A percentile compares a stretch with the other conserved stretches of the same genome.
Evolutionary conservation across 257 asterid species (phyloP).

Genomic region (Nicotiana noctiflora): DNA sequence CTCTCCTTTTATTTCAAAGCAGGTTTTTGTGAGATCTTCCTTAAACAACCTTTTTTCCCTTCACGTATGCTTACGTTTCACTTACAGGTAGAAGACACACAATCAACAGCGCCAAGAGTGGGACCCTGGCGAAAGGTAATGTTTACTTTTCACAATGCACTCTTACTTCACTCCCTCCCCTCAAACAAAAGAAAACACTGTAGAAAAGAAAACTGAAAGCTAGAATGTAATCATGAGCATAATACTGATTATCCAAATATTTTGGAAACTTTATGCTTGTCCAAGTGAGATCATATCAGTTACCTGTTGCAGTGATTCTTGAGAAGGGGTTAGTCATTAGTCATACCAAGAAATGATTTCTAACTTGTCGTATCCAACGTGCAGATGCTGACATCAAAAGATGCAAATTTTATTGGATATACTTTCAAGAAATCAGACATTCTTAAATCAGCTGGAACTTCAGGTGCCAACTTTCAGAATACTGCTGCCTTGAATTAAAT

Average conservation of each 20-base stretch:
- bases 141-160: neutral
- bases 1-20: neutral
- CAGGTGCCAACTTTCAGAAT: conserved; percentile 42
- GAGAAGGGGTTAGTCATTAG: neutral
- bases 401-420: conserved; percentile 86
- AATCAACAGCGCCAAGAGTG: conserved; percentile 60
- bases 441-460: conserved; percentile 64
- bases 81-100: conserved; percentile 60
- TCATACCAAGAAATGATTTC: neutral
- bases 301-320: neutral
- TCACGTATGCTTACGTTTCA: neutral
- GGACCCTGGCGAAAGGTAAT: conserved; percentile 99
- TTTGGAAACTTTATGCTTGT: neutral
- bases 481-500: neutral
- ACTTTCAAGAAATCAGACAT: conserved; percentile 93
- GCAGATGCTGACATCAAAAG: conserved; percentile 97
- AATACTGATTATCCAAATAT: neutral
- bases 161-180: neutral
- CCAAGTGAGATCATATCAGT: neutral
- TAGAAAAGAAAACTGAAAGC: neutral
- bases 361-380: neutral
- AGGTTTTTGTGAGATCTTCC: neutral
- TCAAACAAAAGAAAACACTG: neutral
- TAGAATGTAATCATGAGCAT: neutral
- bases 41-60: neutral